Evolutionary conservation across 345 rosid genomes (phyloP), one percentile per base, ranked within the genome.

Genomic region (Microcos paniculata): DNA sequence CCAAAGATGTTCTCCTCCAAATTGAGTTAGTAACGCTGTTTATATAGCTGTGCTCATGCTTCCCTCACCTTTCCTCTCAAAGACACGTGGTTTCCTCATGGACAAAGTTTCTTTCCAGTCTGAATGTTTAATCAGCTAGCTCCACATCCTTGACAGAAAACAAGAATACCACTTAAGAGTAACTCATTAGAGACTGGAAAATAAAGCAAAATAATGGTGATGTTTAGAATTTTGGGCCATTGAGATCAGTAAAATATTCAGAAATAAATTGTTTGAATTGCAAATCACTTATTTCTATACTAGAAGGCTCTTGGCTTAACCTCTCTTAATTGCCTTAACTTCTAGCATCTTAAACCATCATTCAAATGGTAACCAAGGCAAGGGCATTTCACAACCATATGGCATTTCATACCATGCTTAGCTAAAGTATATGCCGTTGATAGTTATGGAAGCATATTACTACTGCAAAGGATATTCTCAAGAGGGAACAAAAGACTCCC

Each of bases 31-130:
- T 53, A 53, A 53, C 26, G 1, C 4, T 11, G 62, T 62, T n/a
- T 9, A 63, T n/a, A 63, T 8, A 43, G 33, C 43, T 6, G 70
- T 42, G 35, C 31, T 61, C 21, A 61, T 61, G 51, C 49, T 52
- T 68, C 97, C 98, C 55, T 78, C 73, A 7, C 61, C 77, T 9
- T 78, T 82, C 83, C 98, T 87, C 76, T 85, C 88, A 58, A 94
- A 91, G 46, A 88, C 78, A 23, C 88, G 92, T 1, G 93, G 86
- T 80, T 80, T 88, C 82, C 70, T 80, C 80, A 2, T 56, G 2
- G 93, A 94, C 82, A 92, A 92, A 0, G 92, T 85, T 71, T 71
- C 72, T 58, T 12, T 62, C 95, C 98, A 94, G 18, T 85, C 85
- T 31, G 97, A 95, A 72, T 89, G 77, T 51, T 51, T 73, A 1